Base-by-base conservation (phyloP, 2,329 filamentous ascomycete genomes). In the Colletotrichum spaethianum region DNA sequence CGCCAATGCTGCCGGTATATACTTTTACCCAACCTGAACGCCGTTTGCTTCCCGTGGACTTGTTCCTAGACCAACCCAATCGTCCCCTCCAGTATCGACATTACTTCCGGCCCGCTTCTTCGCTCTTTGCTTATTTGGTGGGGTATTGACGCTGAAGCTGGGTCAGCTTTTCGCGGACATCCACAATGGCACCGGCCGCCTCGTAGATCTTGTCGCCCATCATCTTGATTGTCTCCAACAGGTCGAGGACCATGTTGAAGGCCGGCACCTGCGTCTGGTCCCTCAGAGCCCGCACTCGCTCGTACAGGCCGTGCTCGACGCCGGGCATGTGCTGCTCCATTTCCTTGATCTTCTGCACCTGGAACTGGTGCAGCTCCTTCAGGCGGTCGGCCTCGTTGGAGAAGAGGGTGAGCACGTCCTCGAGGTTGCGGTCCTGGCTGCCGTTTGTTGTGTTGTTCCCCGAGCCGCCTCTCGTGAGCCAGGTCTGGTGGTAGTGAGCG, bases 401-500 rank as follows among this genome's bases (percentile, higher is more conserved):
- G 66, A 75, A 73, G 2, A 74, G 63, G 0, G 71, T 73, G 20
- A 75, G 67, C 0, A 75, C 73, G 40, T 74, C 74, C 40, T 74
- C 73, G 2, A 75, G 18, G 11, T 85, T 84, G 73, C 85, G 84
- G 69, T 81, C 82, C 63, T 84, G 82, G 50, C 84, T 80, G 72
- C 84, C 82, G 71, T 83, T 82, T 1, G 68, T 71, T 52, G 72
- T 61, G 44, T 63, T 68, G 31, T 70, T 61, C 5, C 63, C 69
- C 4, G 61, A 44, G 11, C 69, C 72, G 33, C 80, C 82, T 16
- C 83, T 82, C 48, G 84, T 85, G 1, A 86, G 82, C 16, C 84
- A 83, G 0, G 84, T 84, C 64, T 84, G 83, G 75, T 88, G 86
- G 75, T 88, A 88, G 76, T 88, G 86, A 18, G 84, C 81, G 3